Base-by-base conservation (phyloP, 2,329 filamentous ascomycete genomes). In the Canariomyces notabilis region DNA sequence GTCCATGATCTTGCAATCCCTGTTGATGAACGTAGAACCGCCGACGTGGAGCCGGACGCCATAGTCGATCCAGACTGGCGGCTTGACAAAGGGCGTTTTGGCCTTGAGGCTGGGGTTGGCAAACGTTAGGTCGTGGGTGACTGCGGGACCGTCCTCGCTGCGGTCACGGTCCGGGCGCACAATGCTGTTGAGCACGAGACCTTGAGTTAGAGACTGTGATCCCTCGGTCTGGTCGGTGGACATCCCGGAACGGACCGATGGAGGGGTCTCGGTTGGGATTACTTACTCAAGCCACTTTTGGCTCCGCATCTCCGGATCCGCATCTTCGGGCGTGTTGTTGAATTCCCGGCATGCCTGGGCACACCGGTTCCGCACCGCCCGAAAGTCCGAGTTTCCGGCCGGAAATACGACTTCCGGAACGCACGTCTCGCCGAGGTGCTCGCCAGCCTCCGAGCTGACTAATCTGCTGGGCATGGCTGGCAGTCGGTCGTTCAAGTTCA, bases 1-100 rank as follows among this genome's bases (percentile, higher is more conserved):
- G 54, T 65, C 64, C 44, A 64, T 57, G 45, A 67, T 64, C 48
- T 50, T 59, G 54, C 63, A 65, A 40, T 57, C 53, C 16, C 61
- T 56, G 52, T 64, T 64, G 55, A 66, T 62, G 39, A 61, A 62
- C 9, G 63, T 60, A 15, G 57, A 61, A 0, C 59, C 55, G 32
- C 54, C 56, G 31, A 67, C 59, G 32, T 49, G 53, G n/a, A 65
- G 56, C 2, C 61, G 58, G 11, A 61, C 43, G 16, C 63, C 64
- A 42, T 65, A 67, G 44, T 67, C 62, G 38, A 64, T 56, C 35
- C 46, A 52, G 41, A 67, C 50, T 1, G 63, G 61, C 18, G 57
- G 56, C 54, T 61, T 64, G 47, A 67, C 51, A 33, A 61, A 63
- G 11, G 59, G 60, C n/a, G 59, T 57, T 11, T 52, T 54, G 12